phyloP scores from a whole-genome alignment of 768 basidiomycete genomes.

The Lactifluus subvellereus region DNA sequence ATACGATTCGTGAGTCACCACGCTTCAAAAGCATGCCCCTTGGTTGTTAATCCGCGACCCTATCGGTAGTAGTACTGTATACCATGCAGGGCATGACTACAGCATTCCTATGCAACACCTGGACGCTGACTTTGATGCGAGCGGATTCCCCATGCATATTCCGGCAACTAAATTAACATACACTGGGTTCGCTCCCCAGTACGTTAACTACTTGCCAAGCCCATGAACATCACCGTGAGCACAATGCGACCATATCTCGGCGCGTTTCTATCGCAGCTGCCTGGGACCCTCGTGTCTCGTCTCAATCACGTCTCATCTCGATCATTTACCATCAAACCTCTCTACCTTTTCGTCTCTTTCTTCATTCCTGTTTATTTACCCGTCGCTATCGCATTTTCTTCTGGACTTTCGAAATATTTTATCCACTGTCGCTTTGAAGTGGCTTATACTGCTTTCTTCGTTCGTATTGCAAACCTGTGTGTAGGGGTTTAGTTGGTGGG shows the following conservation, averaged over 20 bases:
- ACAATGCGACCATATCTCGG: neutral
- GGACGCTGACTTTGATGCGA: slow-evolving; percentile 9
- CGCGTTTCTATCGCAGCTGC: slow-evolving; percentile 8
- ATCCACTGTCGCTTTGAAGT: slow-evolving; percentile 4
- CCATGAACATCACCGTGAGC: neutral
- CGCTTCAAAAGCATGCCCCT: neutral
- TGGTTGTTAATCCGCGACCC: neutral
- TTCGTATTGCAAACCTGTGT: slow-evolving; percentile 17
- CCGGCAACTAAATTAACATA: slow-evolving; percentile 15
- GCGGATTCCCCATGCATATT: slow-evolving; percentile 10
- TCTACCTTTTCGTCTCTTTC: slow-evolving; percentile 2
- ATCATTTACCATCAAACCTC: slow-evolving; percentile 10
- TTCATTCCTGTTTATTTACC: slow-evolving; percentile 7
- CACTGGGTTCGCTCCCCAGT: slow-evolving; percentile 2
- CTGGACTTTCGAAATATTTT: neutral
- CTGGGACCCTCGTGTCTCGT: slow-evolving; percentile 6
- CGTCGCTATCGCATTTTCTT: slow-evolving; percentile 9
- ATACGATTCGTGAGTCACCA: slow-evolving; percentile 19
- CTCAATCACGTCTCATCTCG: slow-evolving; percentile 14
- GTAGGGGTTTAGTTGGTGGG: slow-evolving; percentile 17
- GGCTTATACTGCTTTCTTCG: slow-evolving; percentile 16
- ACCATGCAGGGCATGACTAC: slow-evolving; percentile 21
- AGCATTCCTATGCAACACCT: slow-evolving; percentile 14
- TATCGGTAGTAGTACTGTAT: neutral
- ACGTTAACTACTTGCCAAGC: slow-evolving; percentile 13